Evolutionary conservation across 768 basidiomycete genomes (phyloP).

Genomic region (Suillus spraguei): DNA sequence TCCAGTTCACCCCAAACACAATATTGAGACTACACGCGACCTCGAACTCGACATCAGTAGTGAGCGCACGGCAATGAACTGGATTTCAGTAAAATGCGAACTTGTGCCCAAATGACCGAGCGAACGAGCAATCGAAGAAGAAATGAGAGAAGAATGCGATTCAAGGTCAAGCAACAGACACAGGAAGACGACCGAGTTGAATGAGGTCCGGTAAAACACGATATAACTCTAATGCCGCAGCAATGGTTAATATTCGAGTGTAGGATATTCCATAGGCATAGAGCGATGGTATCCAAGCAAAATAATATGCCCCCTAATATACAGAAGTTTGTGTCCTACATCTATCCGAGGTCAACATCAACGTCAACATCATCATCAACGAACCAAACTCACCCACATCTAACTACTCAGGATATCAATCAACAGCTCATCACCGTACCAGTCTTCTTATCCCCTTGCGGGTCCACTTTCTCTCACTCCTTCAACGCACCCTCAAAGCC

Average conservation of each 20-base stretch:
- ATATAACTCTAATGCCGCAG: not conserved
- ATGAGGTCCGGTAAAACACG: too few relatives aligned
- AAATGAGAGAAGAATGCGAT: too few relatives aligned
- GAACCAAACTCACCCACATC: conserved; percentile 11
- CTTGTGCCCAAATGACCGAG: too few relatives aligned
- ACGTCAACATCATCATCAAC: too few relatives aligned
- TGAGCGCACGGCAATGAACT: too few relatives aligned
- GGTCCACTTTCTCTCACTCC: conserved; percentile 54
- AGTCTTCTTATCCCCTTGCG: conserved; percentile 23
- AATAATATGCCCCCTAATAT: not conserved
- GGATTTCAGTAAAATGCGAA: too few relatives aligned
- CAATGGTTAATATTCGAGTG: not conserved
- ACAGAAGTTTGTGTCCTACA: not conserved
- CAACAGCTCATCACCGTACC: conserved; percentile 23
- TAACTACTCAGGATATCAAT: conserved; percentile 26
- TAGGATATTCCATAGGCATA: not conserved
- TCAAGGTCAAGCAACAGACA: too few relatives aligned
- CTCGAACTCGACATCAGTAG: too few relatives aligned
- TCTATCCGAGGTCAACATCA: not conserved
- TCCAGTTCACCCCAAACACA: too few relatives aligned
- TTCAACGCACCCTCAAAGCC: conserved; percentile 68
- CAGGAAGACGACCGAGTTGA: too few relatives aligned
- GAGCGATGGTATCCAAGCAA: not conserved
- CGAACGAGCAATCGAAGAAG: too few relatives aligned
- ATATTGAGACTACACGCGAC: too few relatives aligned